Evolutionary conservation across 2,329 filamentous ascomycete genomes (phyloP), one percentile per base, ranked within the genome.

Genomic region (Fusarium napiforme): DNA sequence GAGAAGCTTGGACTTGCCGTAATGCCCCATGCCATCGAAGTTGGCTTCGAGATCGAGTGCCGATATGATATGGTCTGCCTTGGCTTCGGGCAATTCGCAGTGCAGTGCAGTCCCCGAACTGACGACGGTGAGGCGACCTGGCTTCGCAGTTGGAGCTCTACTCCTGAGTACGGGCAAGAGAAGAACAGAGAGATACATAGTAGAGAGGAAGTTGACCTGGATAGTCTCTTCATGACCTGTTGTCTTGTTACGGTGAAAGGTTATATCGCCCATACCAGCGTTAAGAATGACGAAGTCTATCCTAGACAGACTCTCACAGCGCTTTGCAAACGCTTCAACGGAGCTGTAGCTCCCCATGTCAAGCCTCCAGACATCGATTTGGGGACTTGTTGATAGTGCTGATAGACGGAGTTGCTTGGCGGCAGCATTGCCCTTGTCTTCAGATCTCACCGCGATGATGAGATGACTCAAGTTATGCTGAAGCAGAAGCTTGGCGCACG

Each of bases 181-280:
- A 9, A 67, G 21, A 7, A 67, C 28, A 0, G 63, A 52, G 0
- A 67, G 28, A 2, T 61, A 61, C 46, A 61, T 53, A 0, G 46
- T 67, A 2, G 64, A 67, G 7, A 67, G n/a, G 12, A 67, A 67
- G 16, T 67, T 67, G 30, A 67, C 40, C 10, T 67, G 64, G 1
- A 67, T 15, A 2, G 30, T 61, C 7, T 60, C 63, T 34, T 67
- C 36, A 40, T 67, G 64, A 1, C 63, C 55, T 1, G 64, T 67
- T 2, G 34, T 5, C 23, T 67, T 23, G 21, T 39, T 61, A 0
- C 3, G 19, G 4, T 21, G 30, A 9, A 53, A 40, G 9, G 6
- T 23, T 1, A 19, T 10, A 15, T 28, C 30, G 3, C 53, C 63
- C 63, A 67, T 67, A 1, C 53, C 64, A 7, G 63, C 64, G 5